Percentiles rank a stretch among this genome's conserved stretches.
Conservation (phyloP, 129 eudicot genomes). For the Mikania micrantha region DNA sequence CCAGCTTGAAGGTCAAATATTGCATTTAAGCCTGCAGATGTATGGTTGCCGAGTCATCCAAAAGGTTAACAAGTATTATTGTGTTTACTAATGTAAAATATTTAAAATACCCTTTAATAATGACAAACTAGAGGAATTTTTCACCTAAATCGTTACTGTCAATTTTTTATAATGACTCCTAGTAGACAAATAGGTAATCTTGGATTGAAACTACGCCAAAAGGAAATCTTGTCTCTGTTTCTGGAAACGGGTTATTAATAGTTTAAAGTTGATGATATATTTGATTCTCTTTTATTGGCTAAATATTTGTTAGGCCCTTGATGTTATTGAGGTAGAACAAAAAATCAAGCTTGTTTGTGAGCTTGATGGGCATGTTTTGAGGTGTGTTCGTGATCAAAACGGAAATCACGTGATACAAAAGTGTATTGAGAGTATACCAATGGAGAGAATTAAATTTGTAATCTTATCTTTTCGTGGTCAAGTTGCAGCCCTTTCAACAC, state of each 20-base stretch:
- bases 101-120: neutral
- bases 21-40: constrained; percentile 80
- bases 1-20: constrained; percentile 55
- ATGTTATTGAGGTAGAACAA: constrained; percentile 60
- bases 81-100: neutral
- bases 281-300: too few species aligned
- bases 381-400: constrained; percentile 75
- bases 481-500: constrained; percentile 73
- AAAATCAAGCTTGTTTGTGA: constrained; percentile 49
- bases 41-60: constrained; percentile 95
- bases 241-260: too few species aligned
- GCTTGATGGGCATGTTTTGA: constrained; percentile 72
- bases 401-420: constrained; percentile 86
- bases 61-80: constrained; percentile 41
- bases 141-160: neutral
- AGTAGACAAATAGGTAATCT: neutral
- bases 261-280: too few species aligned
- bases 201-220: neutral
- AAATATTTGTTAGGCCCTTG: constrained; percentile 49
- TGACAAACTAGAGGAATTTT: neutral
- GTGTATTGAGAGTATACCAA: constrained; percentile 67
- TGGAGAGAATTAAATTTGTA: constrained; percentile 39
- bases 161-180: neutral
- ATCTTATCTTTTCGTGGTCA: constrained; percentile 67
- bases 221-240: too few species aligned